Evolutionary conservation across 2,329 filamentous ascomycete genomes (phyloP), one percentile per base, ranked within the genome.

Genomic region (Colletotrichum zoysiae): DNA sequence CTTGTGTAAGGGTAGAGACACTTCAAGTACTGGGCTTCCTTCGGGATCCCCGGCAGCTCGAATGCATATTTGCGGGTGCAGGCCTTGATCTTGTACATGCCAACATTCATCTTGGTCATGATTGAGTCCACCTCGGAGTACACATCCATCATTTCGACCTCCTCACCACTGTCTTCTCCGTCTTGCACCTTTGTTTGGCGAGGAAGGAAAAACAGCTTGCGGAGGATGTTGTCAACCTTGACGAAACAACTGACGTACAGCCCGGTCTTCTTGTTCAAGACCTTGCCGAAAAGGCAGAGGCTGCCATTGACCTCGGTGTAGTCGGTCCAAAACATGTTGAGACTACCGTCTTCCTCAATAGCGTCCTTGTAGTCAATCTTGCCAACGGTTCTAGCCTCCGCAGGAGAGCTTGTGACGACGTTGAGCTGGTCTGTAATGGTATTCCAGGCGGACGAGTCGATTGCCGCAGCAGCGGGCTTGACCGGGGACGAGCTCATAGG

Each of bases 261-360:
- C 63, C 89, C 91, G 1, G 90, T 93, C 77, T 91, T 92, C 81
- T 95, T 97, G 84, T 98, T 95, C 77, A 95, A 90, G 33, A 98
- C 95, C 79, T 99, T 99, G 74, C 96, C 96, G 78, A 99, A 98
- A 14, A 99, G 87, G 80, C 95, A 98, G 12, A 99, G 85, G 76
- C 91, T 96, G 71, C 95, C 95, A 77, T 95, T 95, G 79, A 97
- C 86, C 79, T 99, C 96, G 0, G 92, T 94, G 78, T 97, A 99
- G 81, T 99, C 96, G 9, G 93, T 92, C 96, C 96, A 99, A 84
- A 98, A 99, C 85, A 99, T 94, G 76, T 92, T 92, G 40, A 99
- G 86, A 76, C 93, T 97, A 46, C 95, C 96, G 78, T 99, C 95
- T 74, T 93, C 91, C 80, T 98, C 95, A n/a, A 97, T 84, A n/a